These are phyloP conservation scores for Clohesyomyces aquaticus DNA, from an alignment of 495 filamentous ascomycete genomes.

Conservation along the genomic window DNA sequence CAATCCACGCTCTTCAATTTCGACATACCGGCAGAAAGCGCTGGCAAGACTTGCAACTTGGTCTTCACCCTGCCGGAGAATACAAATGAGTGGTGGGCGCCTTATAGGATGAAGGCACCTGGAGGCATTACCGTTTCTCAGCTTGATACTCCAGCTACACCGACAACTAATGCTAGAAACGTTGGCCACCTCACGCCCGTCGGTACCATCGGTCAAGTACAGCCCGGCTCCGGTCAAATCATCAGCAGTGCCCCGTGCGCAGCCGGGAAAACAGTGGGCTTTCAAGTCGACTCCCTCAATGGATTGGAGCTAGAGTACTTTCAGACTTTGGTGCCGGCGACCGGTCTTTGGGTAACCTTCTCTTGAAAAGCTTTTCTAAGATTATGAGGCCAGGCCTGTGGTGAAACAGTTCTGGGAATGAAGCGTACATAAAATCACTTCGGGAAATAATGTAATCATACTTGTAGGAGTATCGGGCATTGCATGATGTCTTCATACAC, in stretches of 20 bases:
- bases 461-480: too few species aligned
- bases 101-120: slow-evolving; percentile 28
- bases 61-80: slow-evolving; percentile 43
- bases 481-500: too few species aligned
- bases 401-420: neutral
- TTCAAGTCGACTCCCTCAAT: slow-evolving; percentile 21
- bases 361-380: neutral
- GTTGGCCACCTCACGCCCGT: slow-evolving; percentile 2
- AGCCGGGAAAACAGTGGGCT: slow-evolving; percentile 20
- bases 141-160: slow-evolving; percentile 36
- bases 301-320: slow-evolving; percentile 30
- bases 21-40: slow-evolving; percentile 38
- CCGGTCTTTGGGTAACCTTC: slow-evolving; percentile 24
- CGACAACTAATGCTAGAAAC: slow-evolving; percentile 36
- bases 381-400: neutral
- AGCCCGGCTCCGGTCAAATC: slow-evolving; percentile 4
- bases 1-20: slow-evolving; percentile 46
- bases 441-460: too few species aligned
- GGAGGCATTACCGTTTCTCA: slow-evolving; percentile 42
- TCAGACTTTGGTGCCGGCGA: slow-evolving; percentile 18
- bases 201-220: slow-evolving; percentile 7
- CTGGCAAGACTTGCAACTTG: slow-evolving; percentile 44
- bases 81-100: slow-evolving; percentile 32
- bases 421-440: too few species aligned
- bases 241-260: slow-evolving; percentile 21